phyloP scores from a whole-genome alignment of 441 rosid genomes.

The Biscutella laevigata region DNA sequence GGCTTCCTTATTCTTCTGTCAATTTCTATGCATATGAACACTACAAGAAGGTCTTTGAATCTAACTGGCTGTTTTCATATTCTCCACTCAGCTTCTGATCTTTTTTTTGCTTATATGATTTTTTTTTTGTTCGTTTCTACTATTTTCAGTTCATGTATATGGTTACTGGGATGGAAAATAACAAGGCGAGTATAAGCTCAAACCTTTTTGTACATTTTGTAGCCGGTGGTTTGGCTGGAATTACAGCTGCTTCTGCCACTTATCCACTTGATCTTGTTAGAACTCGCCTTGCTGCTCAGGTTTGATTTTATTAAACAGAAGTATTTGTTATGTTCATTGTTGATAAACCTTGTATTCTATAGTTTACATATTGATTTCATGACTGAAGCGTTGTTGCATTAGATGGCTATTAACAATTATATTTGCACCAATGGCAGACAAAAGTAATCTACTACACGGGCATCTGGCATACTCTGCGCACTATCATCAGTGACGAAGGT shows the following conservation, averaged over 20 bases:
- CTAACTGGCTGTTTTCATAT: background rate
- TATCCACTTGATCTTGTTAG: constrained; percentile 94
- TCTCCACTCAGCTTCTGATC: background rate
- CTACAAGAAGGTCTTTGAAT: constrained; percentile 51
- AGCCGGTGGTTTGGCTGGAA: constrained; percentile 89
- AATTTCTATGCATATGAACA: constrained; percentile 81
- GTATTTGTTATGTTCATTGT: background rate
- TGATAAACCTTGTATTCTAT: background rate
- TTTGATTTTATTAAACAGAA: constrained; percentile 14
- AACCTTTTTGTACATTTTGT: constrained; percentile 60
- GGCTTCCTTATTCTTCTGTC: constrained; percentile 78
- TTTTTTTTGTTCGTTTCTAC: no score
- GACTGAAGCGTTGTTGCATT: background rate
- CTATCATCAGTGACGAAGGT: constrained; percentile 75
- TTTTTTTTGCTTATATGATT: background rate
- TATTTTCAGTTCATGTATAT: constrained; percentile 50
- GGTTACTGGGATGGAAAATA: constrained; percentile 47
- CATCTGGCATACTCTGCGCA: constrained; percentile 63
- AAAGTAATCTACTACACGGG: constrained; percentile 77
- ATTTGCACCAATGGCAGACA: constrained; percentile 38
- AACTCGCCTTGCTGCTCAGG: constrained; percentile 97
- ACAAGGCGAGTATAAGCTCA: constrained; percentile 40
- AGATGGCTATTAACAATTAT: background rate
- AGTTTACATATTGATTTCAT: background rate
- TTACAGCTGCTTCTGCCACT: constrained; percentile 86